A percentile compares a stretch with the other conserved stretches of the same genome.
Evolutionary conservation across 495 filamentous ascomycete species (phyloP).

Genomic region (Daldinia concentrica): DNA sequence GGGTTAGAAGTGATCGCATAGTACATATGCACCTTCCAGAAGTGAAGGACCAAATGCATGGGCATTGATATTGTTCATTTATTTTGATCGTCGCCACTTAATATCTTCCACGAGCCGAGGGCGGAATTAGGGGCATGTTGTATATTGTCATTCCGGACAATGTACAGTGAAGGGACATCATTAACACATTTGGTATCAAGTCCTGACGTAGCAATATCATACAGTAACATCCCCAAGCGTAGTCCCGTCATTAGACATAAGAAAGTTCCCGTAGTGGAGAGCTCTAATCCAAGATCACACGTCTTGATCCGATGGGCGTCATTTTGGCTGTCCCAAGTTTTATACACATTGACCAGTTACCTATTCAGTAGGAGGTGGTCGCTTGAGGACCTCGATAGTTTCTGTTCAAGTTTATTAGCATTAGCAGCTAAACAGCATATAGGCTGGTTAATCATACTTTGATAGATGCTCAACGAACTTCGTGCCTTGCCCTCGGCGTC

Average conservation of each 20-base stretch:
- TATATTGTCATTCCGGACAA: neutral
- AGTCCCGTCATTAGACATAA: conserved; percentile 29
- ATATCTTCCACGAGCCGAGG: neutral
- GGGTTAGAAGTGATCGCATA: neutral
- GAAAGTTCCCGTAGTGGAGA: conserved; percentile 33
- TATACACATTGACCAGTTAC: conserved; percentile 1
- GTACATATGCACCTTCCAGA: neutral
- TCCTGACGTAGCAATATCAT: conserved; percentile 32
- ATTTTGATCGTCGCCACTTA: neutral
- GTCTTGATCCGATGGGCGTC: neutral
- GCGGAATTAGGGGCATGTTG: neutral
- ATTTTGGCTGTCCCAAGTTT: neutral
- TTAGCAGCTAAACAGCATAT: neutral
- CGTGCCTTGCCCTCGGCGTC: conserved; percentile 70
- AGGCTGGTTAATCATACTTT: conserved; percentile 65
- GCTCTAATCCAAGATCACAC: conserved; percentile 15
- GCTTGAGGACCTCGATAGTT: conserved; percentile 68
- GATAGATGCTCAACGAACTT: conserved; percentile 68
- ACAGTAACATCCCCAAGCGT: conserved; percentile 29
- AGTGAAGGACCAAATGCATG: neutral
- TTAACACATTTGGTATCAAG: conserved; percentile 35
- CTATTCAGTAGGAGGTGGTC: conserved; percentile 44
- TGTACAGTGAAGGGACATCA: neutral
- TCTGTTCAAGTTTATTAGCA: conserved; percentile 50
- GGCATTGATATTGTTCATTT: neutral